These are phyloP conservation scores for Ensete ventricosum DNA, from an alignment of 176 grass and related monocot genomes.

Conservation along the genomic window DNA sequence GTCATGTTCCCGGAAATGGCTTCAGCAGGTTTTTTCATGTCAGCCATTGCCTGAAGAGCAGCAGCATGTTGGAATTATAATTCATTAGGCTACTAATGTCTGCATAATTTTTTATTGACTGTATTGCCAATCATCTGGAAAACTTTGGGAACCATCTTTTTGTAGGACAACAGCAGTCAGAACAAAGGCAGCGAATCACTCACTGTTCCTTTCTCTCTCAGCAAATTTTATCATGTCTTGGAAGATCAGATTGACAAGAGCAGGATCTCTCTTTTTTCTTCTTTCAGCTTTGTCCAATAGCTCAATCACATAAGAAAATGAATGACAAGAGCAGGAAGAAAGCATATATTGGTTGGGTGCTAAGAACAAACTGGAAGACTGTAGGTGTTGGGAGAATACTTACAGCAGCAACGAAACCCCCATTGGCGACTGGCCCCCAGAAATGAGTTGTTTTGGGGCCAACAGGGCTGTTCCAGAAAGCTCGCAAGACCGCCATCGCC, in stretches of 20 bases:
- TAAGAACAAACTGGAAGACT: too few relatives aligned
- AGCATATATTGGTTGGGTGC: background rate
- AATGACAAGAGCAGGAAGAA: too few relatives aligned
- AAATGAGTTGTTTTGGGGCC: constrained; percentile 82
- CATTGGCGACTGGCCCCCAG: constrained; percentile 69
- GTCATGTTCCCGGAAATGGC: constrained; percentile 84
- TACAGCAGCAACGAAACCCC: constrained; percentile 59
- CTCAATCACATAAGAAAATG: too few relatives aligned
- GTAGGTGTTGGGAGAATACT: background rate
- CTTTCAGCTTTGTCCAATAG: too few relatives aligned
- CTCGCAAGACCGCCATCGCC: constrained; percentile 24
- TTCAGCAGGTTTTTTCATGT: constrained; percentile 68
- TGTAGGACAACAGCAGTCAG: background rate
- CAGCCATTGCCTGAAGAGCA: constrained; percentile 52
- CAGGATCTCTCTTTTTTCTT: too few relatives aligned
- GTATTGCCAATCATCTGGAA: too few relatives aligned
- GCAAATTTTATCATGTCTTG: too few relatives aligned
- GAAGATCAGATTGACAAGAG: too few relatives aligned
- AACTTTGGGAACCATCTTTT: background rate
- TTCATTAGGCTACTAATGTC: too few relatives aligned
- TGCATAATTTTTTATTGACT: too few relatives aligned
- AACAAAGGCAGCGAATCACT: background rate
- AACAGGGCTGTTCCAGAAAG: constrained; percentile 64
- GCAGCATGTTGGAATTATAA: too few relatives aligned
- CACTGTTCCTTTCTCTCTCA: too few relatives aligned